Conservation (phyloP, 176 grass and related monocot genomes). For the Miscanthus lutarioriparius region DNA sequence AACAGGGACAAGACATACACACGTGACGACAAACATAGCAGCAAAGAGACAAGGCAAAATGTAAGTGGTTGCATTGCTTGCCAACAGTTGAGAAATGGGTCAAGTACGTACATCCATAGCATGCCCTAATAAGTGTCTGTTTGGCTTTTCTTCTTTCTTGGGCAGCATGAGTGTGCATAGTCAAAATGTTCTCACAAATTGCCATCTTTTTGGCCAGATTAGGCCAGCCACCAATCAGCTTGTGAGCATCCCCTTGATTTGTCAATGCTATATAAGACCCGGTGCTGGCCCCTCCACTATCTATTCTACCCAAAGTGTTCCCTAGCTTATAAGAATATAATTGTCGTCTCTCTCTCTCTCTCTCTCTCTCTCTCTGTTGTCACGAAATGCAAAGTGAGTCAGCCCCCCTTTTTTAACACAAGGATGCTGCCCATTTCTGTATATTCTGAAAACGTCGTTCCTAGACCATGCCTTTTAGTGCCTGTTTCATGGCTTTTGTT, state of each 20-base stretch:
- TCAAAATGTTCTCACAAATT: slow-evolving; percentile 38
- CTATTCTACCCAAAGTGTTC: background rate
- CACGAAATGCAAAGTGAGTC: slow-evolving; percentile 13
- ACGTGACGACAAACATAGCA: background rate
- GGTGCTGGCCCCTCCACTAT: slow-evolving; percentile 36
- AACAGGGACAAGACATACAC: background rate
- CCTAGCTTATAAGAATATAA: slow-evolving; percentile 25
- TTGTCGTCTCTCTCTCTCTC: background rate
- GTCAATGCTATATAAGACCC: slow-evolving; percentile 48
- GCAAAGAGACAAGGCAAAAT: slow-evolving; percentile 12
- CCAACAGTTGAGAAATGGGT: slow-evolving; percentile 19
- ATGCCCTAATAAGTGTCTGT: background rate
- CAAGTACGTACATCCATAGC: slow-evolving; percentile 14
- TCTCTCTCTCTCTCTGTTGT: background rate
- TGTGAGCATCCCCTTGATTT: slow-evolving; percentile 33
- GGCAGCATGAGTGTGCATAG: slow-evolving; percentile 39
- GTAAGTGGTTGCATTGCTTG: background rate
- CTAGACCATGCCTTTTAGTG: background rate
- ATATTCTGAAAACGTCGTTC: background rate
- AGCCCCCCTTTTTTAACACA: background rate
- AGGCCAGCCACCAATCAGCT: slow-evolving; percentile 39
- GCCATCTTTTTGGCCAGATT: slow-evolving; percentile 28
- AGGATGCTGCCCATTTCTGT: slow-evolving; percentile 14
- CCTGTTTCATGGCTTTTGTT: background rate
- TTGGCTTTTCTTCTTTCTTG: slow-evolving; percentile 28